Percentiles rank a stretch among this genome's conserved stretches.
These are phyloP conservation scores for Neurospora hispaniola DNA, from an alignment of 495 filamentous ascomycete species.

Conservation along the genomic window DNA sequence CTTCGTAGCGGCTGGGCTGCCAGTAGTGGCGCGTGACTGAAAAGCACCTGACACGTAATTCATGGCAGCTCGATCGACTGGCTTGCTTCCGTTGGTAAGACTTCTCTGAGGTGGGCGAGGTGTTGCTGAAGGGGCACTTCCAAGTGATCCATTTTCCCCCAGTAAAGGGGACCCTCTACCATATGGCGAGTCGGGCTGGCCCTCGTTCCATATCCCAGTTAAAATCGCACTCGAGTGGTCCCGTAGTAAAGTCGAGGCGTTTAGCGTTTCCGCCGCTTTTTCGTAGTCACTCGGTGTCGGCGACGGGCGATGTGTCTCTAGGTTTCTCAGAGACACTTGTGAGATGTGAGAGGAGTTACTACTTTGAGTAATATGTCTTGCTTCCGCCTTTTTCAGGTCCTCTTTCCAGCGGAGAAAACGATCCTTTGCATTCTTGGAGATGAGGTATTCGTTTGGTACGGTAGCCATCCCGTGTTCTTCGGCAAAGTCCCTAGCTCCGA, in stretches of 20 bases:
- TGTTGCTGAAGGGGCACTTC: not conserved
- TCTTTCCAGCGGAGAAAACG: conserved; percentile 66
- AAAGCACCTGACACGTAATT: conserved; percentile 7
- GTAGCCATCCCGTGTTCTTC: conserved; percentile 60
- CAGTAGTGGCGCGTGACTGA: conserved; percentile 6
- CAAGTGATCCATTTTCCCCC: conserved; percentile 6
- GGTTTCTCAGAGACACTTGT: conserved; percentile 1
- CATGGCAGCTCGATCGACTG: conserved; percentile 4
- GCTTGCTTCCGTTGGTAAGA: not conserved
- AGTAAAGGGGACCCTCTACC: conserved; percentile 4
- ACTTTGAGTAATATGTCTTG: conserved; percentile 2
- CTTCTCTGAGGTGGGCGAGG: conserved; percentile 1
- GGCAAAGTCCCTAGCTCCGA: conserved; percentile 78
- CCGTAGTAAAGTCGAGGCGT: conserved; percentile 13
- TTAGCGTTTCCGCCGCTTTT: conserved; percentile 5
- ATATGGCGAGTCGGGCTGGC: conserved; percentile 42
- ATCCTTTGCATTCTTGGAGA: conserved; percentile 62
- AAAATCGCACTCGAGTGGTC: conserved; percentile 42
- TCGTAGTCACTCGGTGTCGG: conserved; percentile 14
- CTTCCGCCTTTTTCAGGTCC: conserved; percentile 54
- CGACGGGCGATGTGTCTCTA: conserved; percentile 1
- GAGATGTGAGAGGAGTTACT: not conserved
- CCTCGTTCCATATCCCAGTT: conserved; percentile 51
- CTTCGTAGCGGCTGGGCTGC: conserved; percentile 2
- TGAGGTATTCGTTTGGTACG: conserved; percentile 57